phyloP scores from a whole-genome alignment of 116 monocot species.

The Zostera marina region DNA sequence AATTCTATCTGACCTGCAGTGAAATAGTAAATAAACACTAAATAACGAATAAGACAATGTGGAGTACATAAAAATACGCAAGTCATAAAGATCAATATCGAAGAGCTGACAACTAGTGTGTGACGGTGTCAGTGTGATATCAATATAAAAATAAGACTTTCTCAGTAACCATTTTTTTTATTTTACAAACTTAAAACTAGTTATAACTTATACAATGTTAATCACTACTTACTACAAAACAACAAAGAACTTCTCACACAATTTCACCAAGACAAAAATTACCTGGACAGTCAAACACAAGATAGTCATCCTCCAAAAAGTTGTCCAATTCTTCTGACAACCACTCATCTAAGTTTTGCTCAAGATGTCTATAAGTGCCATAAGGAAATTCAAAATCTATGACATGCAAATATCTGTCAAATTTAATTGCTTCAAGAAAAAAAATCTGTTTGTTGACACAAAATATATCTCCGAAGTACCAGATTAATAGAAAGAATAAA shows the following conservation, averaged over 20 bases:
- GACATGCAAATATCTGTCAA: not conserved
- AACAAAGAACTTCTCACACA: not conserved
- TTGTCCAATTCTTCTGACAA: conserved; percentile 71
- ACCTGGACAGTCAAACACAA: conserved; percentile 98
- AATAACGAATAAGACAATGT: not conserved
- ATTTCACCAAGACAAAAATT: not conserved
- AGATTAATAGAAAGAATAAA: not conserved
- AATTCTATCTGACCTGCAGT: conserved; percentile 88
- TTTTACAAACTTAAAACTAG: too few relatives aligned
- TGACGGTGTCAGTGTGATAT: too few relatives aligned
- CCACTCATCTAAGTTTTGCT: conserved; percentile 87
- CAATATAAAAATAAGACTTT: too few relatives aligned
- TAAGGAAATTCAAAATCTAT: not conserved
- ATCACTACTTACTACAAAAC: too few relatives aligned
- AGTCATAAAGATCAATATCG: too few relatives aligned
- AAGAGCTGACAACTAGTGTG: too few relatives aligned
- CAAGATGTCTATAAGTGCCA: conserved; percentile 37
- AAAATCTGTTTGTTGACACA: not conserved
- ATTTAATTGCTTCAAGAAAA: too few relatives aligned
- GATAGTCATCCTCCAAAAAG: conserved; percentile 93
- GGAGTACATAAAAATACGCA: not conserved
- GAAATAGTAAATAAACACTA: not conserved
- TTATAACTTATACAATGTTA: too few relatives aligned
- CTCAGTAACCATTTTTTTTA: too few relatives aligned
- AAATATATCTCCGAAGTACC: not conserved